Evolutionary conservation across 176 grass and related monocot species (phyloP), one percentile per base, ranked within the genome.

Genomic region (Aegilops tauschii): DNA sequence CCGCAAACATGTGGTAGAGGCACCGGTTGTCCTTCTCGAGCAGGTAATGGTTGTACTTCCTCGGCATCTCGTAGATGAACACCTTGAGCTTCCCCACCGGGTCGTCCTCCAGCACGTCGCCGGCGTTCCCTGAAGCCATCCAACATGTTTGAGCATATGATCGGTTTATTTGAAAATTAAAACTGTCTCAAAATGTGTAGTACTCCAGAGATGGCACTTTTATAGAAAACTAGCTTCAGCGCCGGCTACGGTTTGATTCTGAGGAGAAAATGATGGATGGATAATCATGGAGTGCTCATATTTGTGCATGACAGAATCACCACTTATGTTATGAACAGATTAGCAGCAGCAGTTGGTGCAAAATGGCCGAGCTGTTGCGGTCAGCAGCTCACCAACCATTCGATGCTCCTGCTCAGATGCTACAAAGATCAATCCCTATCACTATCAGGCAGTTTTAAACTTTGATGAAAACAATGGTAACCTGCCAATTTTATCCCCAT

Each of bases 11-110:
- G 86, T 94, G 89, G 52, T 44, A 29, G 0, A 94, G 89, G 80
- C 92, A 94, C 25, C 92, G 66, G 78, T 13, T 64, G 77, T 94
- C 92, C 89, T 89, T 94, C 5, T 69, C 68, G 1, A 94, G 67
- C 32, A 94, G 79, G 64, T 89, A 84, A 25, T 62, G 56, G 86
- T 91, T 94, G 92, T 94, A 94, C 84, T 89, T 94, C 6, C 84
- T 83, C 1, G 92, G 87, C 89, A 94, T 87, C 80, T 89, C 89
- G 66, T 94, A 94, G 16, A 94, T 45, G 81, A 84, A 94, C 32
- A 94, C 92, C 84, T 94, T 94, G 64, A 94, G 87, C 80, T 79
- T 94, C 27, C 92, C 92, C 2, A 89, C 87, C 18, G 92, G 92
- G 73, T 89, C 66, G 63, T 94, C 92, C 13, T 82, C 87, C 29